Base-by-base conservation (phyloP, 1,284 basidiomycete species). In the Marasmius fiardii region DNA sequence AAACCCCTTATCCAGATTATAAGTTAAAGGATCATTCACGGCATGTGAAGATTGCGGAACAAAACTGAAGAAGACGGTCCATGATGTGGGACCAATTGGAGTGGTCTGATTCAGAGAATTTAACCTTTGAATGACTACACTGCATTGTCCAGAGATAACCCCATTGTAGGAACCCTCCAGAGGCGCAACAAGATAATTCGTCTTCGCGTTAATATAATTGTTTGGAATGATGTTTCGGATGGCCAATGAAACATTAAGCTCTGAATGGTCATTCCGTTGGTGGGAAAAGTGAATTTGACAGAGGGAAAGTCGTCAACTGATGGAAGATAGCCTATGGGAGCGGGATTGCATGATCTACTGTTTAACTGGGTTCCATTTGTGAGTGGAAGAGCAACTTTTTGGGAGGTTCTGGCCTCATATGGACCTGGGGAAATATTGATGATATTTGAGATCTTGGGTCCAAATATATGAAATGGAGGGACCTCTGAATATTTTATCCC, bases 11-110 rank as follows among this genome's bases (percentile, higher is more conserved):
- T 20, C 1, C 16, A 47, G 11, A 8, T 47, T 26, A n/a, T n/a
- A 47, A 21, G 14, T 72, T 67, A 16, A 83, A 65, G n/a, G 75
- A 53, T 12, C 80, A 80, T 48, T 72, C n/a, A n/a, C n/a, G n/a
- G n/a, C n/a, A n/a, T 72, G 31, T 57, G 61, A 34, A 67, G 67
- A 1, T 74, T 75, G 28, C 59, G 68, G 61, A 74, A 64, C n/a
- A n/a, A n/a, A 64, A 89, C 69, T 61, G 83, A 85, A 74, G 80
- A 90, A 92, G 75, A 87, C 90, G 6, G 76, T 80, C 61, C 87
- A 88, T 59, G 69, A 69, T 51, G 65, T 75, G 20, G 87, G 84
- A 69, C 89, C 71, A 26, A 78, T 79, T 16, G 82, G 72, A 0
- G 69, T 73, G 11, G 83, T 82, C 64, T 83, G 78, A 41, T 70